Evolutionary conservation across 805 yeast species (phyloP).

Genomic region (Nakazawaea populi): DNA sequence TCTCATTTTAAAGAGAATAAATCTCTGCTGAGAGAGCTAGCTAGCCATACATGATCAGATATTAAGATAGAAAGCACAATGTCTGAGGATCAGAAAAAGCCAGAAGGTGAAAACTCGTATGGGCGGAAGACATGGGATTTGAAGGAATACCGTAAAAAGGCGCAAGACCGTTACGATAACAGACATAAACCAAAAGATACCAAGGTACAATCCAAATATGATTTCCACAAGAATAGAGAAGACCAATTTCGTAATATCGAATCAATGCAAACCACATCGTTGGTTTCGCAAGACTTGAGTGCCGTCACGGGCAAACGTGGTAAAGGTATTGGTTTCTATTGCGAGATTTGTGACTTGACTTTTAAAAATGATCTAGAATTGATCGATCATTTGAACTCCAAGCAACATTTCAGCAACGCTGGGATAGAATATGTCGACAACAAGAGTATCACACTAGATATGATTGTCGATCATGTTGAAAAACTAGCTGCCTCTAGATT

Average conservation of each 20-base stretch:
- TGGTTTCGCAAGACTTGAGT: constrained; percentile 19
- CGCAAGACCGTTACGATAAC: constrained; percentile 25
- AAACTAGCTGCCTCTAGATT: constrained; percentile 26
- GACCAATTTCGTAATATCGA: constrained; percentile 20
- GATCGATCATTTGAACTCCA: constrained; percentile 78
- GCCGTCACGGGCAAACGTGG: constrained; percentile 33
- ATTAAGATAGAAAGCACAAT: background rate
- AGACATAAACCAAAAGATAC: constrained; percentile 14
- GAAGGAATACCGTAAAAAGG: constrained; percentile 51
- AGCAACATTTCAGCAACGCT: constrained; percentile 50
- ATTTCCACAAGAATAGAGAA: constrained; percentile 17
- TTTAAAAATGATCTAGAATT: constrained; percentile 79
- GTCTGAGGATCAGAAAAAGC: background rate
- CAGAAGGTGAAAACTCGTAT: constrained; percentile 4
- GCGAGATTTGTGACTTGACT: constrained; percentile 74
- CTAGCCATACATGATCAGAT: background rate
- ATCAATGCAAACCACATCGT: constrained; percentile 16
- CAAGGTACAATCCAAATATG: constrained; percentile 12
- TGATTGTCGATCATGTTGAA: constrained; percentile 36
- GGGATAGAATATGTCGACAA: constrained; percentile 23
- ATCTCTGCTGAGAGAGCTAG: background rate
- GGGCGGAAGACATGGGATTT: constrained; percentile 75
- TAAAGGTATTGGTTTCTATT: constrained; percentile 75
- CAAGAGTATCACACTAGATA: constrained; percentile 39
- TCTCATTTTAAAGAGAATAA: background rate